Conservation (phyloP, 768 basidiomycete species). For the Tremella yokohamensis region DNA sequence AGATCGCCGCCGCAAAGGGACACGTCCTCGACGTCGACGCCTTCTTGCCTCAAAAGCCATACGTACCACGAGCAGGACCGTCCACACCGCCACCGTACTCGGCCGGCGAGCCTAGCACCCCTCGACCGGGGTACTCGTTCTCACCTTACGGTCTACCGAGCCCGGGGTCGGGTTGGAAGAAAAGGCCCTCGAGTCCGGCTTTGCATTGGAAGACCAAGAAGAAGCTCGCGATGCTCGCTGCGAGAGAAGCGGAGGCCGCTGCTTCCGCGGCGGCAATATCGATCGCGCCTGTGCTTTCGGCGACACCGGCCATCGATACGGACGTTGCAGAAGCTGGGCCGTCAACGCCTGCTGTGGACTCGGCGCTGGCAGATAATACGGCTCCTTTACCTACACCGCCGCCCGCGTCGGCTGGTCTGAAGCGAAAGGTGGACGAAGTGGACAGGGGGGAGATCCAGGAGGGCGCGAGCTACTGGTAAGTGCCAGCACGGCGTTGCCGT, state of each 20-base stretch:
- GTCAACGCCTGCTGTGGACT: not conserved
- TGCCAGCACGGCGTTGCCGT: not conserved
- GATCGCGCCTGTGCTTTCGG: not conserved
- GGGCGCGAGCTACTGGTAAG: constrained; percentile 45
- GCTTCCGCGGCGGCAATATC: no score
- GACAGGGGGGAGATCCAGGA: constrained; percentile 31
- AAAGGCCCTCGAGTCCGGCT: not conserved
- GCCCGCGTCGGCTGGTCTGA: constrained; percentile 6
- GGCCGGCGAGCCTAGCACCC: not conserved
- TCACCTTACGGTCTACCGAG: no score
- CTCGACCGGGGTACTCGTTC: not conserved
- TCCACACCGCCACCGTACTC: not conserved
- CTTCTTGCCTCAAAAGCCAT: not conserved
- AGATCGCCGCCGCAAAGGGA: not conserved
- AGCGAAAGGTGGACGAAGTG: constrained; percentile 22
- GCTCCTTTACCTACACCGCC: constrained; percentile 1
- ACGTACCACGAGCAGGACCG: not conserved
- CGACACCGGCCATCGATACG: no score
- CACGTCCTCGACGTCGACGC: constrained; percentile 3
- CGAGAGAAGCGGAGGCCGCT: not conserved
- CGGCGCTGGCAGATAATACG: not conserved
- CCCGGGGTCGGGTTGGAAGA: not conserved
- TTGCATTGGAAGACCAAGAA: constrained; percentile 4
- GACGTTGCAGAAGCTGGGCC: no score
- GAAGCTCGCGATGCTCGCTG: constrained; percentile 4